Evolutionary conservation across 164 flowering plant genomes (phyloP), one percentile per base, ranked within the genome.

Genomic region (Stephania yunnanensis): DNA sequence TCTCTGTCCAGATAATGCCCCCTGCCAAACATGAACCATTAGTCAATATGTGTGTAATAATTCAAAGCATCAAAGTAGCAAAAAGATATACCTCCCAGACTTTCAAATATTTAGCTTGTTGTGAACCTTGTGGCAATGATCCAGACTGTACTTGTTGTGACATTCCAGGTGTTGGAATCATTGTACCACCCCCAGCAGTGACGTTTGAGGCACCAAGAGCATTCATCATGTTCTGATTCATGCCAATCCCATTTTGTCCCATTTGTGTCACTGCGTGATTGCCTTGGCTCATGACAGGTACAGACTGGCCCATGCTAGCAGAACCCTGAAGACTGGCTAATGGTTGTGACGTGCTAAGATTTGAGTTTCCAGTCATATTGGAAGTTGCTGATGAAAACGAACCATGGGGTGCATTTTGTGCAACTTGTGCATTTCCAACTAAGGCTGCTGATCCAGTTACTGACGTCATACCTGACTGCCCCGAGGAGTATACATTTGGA

Each of bases 111-210:
- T 89, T 95, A 69, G 94, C 89, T 72, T 90, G 94, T 75, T 92
- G 96, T 58, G 65, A 20, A 20, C 22, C 65, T 58, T 58, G 65
- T 30, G 91, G 72, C 80, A 87, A 68, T n/a, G 88, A 19, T 68
- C 92, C 96, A 13, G 82, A 76, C 76, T 85, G 94, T 48, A 68
- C 84, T 85, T 82, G 89, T 75, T 87, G 93, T 79, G 89, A 11
- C 86, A 94, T 91, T 82, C 95, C 97, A 31, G 97, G 95, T 79
- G 91, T 92, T 66, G 95, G 97, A 75, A 92, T 90, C 98, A 93
- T 90, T 55, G 95, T 82, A 30, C 91, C 92, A 78, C 78, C 83
- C 73, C 91, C 92, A 78, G 95, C 78, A 69, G 92, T 71, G 30
- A 84, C 80, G 71, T 80, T 81, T n/a, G 93, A 81, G 22, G 22